These are phyloP conservation scores for Guillardia theta DNA, from an alignment of 78 protist genomes.

Conservation along the genomic window DNA sequence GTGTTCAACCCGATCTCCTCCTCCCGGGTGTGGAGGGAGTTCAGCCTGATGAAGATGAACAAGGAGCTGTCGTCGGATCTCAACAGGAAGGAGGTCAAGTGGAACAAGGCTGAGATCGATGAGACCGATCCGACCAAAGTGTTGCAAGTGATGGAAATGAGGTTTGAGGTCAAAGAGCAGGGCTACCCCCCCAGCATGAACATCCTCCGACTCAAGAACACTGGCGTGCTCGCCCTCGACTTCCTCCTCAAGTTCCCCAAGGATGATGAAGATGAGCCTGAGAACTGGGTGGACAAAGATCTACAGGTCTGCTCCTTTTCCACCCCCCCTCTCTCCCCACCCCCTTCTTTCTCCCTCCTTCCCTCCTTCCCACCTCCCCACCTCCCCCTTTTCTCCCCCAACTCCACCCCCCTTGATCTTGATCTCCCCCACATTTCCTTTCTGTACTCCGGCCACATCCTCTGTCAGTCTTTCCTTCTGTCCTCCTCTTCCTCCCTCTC, in stretches of 20 bases:
- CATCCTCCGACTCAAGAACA: neutral
- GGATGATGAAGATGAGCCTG: neutral
- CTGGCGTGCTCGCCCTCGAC: neutral
- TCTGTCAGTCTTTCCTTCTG: neutral
- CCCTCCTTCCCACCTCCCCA: too few species aligned
- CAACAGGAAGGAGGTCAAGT: neutral
- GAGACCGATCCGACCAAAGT: neutral
- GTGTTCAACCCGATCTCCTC: neutral
- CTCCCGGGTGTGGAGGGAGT: neutral
- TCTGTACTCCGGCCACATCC: too few species aligned
- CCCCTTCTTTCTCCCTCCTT: too few species aligned
- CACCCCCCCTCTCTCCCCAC: too few species aligned
- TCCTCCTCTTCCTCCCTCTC: neutral
- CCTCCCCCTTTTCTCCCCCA: too few species aligned
- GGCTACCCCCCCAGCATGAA: neutral
- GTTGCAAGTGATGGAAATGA: neutral
- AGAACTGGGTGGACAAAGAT: constrained; percentile 23
- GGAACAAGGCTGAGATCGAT: constrained; percentile 22
- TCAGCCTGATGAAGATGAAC: neutral
- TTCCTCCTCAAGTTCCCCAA: neutral
- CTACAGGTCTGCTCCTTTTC: neutral
- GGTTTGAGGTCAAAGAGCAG: neutral
- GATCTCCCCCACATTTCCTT: too few species aligned
- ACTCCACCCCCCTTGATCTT: too few species aligned
- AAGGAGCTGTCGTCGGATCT: neutral